phyloP scores from a whole-genome alignment of 805 yeast genomes.

The Ogataea philodendri region DNA sequence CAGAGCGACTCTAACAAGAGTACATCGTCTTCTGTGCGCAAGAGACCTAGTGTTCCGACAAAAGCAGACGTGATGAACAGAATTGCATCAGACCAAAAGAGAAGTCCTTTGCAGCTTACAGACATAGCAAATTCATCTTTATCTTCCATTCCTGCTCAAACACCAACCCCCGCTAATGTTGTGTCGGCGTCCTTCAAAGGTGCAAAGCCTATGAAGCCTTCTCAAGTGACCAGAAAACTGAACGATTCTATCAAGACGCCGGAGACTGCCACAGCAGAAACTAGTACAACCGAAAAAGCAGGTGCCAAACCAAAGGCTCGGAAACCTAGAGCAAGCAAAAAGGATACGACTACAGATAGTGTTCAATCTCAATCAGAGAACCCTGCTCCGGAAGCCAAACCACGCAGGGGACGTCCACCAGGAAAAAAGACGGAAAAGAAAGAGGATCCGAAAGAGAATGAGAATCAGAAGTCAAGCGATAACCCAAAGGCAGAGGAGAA shows the following conservation, averaged over 20 bases:
- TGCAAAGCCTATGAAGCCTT: constrained; percentile 14
- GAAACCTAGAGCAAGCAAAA: too few species aligned
- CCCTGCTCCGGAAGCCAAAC: constrained; percentile 25
- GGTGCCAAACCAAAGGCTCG: too few species aligned
- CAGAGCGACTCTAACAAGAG: constrained; percentile 20
- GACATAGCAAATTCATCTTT: constrained; percentile 4
- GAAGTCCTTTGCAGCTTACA: constrained; percentile 8
- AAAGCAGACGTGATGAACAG: constrained; percentile 28
- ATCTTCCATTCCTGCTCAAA: constrained; percentile 12
- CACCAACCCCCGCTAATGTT: constrained; percentile 15
- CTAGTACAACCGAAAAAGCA: too few species aligned
- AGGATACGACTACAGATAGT: constrained; percentile 11
- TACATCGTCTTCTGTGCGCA: constrained; percentile 11
- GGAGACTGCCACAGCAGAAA: too few species aligned
- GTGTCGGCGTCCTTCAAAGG: constrained; percentile 9
- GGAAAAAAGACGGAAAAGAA: constrained; percentile 4
- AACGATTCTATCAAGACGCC: constrained; percentile 10
- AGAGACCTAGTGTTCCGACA: constrained; percentile 33
- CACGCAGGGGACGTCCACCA: constrained; percentile 9
- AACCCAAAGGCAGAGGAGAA: constrained; percentile 1
- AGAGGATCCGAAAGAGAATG: constrained; percentile 1
- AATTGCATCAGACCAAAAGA: constrained; percentile 14
- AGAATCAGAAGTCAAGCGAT: background rate
- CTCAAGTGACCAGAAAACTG: constrained; percentile 16
- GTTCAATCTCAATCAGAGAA: constrained; percentile 28